Evolutionary conservation across 495 filamentous ascomycete genomes (phyloP), one percentile per base, ranked within the genome.

Genomic region (Pyronema omphalodes): DNA sequence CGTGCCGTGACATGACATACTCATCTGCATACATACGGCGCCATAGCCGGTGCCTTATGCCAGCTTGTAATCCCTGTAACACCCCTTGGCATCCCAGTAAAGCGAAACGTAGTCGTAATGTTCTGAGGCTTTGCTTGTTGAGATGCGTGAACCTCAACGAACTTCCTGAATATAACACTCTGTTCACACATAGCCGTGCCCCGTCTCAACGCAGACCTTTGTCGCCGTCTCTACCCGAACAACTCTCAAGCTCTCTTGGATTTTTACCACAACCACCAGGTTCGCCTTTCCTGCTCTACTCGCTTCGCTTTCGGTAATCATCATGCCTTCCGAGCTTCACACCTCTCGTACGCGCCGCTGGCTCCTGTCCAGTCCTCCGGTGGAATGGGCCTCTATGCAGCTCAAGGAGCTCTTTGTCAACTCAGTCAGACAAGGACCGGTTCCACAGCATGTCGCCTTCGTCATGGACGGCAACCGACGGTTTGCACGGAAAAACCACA

Each of bases 391-490:
- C 9, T 73, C 88, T 37, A 75, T 72, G 34, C 75, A 76, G 55
- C 68, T 88, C 9, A 80, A 86, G 58, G 81, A 87, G 58, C 70
- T 93, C 52, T 74, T 96, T 52, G 85, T 96, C 63, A 86, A 85
- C 51, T 83, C 88, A 15, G 70, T 96, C 35, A 80, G 78, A 54
- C 87, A 94, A 68, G 91, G 93, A 3, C 85, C 88, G 7, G 79
- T 98, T 48, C 91, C 91, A 11, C 78, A 82, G 58, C 91, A 98
- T 78, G 78, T 98, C 51, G 91, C 91, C 6, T 96, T 98, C 62
- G 88, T 94, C 53, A 96, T 96, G 93, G 91, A 98, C 67, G 91
- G 91, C 37, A 98, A 98, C 67, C 72, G 91, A 48, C 79, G 91
- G 17, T 98, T 91, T 68, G 91, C 91, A 1, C 74, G 85, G 48